phyloP scores from a whole-genome alignment of 2,329 filamentous ascomycete genomes.

The Teratosphaeriaceae sp. region DNA sequence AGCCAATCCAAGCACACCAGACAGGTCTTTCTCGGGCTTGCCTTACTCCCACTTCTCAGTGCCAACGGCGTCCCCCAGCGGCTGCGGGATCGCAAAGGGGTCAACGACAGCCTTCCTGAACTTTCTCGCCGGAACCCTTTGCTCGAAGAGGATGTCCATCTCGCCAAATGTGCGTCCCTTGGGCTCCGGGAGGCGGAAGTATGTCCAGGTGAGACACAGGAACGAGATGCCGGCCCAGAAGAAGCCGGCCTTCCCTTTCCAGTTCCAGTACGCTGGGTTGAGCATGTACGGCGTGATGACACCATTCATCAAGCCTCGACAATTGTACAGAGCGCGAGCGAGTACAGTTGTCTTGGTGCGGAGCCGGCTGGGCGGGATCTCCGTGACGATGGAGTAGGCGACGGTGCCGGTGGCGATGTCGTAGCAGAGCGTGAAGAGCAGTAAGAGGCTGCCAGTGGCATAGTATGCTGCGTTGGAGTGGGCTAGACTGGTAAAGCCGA shows the following conservation, averaged over 20 bases:
- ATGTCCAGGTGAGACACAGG: conserved; percentile 36
- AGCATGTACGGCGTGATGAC: conserved; percentile 20
- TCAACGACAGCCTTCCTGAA: conserved; percentile 29
- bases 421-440: conserved; percentile 17
- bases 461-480: too few species aligned
- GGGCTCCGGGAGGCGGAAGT: conserved; percentile 48
- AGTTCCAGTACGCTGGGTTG: conserved; percentile 17
- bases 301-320: conserved; percentile 6
- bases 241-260: conserved; percentile 36
- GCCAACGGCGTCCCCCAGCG: too few species aligned
- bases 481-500: conserved; percentile 11
- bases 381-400: conserved; percentile 18
- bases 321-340: conserved; percentile 15
- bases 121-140: conserved; percentile 35
- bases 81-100: too few species aligned
- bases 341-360: conserved; percentile 6
- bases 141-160: conserved; percentile 49
- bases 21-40: too few species aligned
- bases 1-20: too few species aligned
- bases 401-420: conserved; percentile 22
- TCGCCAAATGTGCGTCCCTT: conserved; percentile 49
- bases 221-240: conserved; percentile 40
- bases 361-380: conserved; percentile 23
- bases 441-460: conserved; percentile 14
- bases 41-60: too few species aligned